Percentiles rank a stretch among this genome's conserved stretches.
phyloP scores from a whole-genome alignment of 208 protist species.

The Kentomonas sorsogonicus region DNA sequence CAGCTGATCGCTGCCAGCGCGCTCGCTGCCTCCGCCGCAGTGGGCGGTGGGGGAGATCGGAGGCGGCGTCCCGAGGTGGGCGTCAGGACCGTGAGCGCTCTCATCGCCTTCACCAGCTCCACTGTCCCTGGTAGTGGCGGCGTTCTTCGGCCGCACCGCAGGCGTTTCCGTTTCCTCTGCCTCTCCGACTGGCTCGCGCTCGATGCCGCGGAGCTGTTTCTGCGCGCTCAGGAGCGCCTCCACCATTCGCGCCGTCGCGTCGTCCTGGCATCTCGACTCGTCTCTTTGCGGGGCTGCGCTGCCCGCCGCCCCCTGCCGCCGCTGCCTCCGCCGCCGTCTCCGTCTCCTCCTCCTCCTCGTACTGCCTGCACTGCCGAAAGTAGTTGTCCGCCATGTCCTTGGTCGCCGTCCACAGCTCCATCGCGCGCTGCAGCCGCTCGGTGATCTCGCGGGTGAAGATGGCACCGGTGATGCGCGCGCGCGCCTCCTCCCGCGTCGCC shows the following conservation, averaged over 20 bases:
- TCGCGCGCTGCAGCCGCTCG: conserved; percentile 27
- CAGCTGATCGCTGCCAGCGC: no score
- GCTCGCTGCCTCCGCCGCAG: no score
- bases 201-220: conserved; percentile 30
- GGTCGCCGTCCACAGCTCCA: conserved; percentile 54
- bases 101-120: conserved; percentile 32
- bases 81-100: no score
- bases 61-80: no score
- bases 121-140: neutral
- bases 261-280: no score
- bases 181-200: conserved; percentile 16
- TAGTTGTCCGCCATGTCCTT: conserved; percentile 54
- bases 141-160: conserved; percentile 23
- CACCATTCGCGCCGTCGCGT: conserved; percentile 34
- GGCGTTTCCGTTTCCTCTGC: conserved; percentile 28
- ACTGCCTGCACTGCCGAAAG: conserved; percentile 33
- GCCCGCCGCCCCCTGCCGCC: conserved; percentile 13
- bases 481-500: conserved; percentile 33
- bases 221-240: conserved; percentile 57
- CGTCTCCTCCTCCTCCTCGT: conserved; percentile 12
- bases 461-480: conserved; percentile 29
- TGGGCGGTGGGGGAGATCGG: no score
- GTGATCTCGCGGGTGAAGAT: conserved; percentile 46
- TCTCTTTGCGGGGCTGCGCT: no score
- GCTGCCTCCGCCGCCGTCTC: conserved; percentile 7